Evolutionary conservation across 371 early-diverging fungal genomes (phyloP).

Genomic region (Globomyces sp.): DNA sequence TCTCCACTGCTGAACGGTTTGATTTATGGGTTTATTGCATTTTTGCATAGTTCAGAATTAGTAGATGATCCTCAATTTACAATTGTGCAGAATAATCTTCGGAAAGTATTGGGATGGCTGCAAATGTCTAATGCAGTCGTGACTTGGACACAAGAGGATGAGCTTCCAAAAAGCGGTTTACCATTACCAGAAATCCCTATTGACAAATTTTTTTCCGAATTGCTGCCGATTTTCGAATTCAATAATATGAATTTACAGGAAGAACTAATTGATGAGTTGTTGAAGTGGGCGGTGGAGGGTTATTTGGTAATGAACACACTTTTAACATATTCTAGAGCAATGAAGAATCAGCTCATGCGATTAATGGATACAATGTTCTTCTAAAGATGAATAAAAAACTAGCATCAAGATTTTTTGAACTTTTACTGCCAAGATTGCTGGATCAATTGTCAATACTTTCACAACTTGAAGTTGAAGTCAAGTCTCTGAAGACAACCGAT

Average conservation of each 20-base stretch:
- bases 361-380: conserved; percentile 32
- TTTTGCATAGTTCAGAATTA: conserved; percentile 17
- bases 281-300: conserved; percentile 38
- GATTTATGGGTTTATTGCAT: conserved; percentile 32
- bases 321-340: conserved; percentile 23
- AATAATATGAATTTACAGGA: conserved; percentile 24
- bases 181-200: conserved; percentile 28
- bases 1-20: conserved; percentile 27
- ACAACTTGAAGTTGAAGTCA: conserved; percentile 23
- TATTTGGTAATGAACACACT: conserved; percentile 26
- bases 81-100: conserved; percentile 12
- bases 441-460: conserved; percentile 31
- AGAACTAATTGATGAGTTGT: conserved; percentile 33
- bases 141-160: conserved; percentile 1
- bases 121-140: conserved; percentile 17
- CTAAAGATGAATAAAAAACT: conserved; percentile 23
- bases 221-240: conserved; percentile 33
- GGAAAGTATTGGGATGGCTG: conserved; percentile 30
- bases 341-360: conserved; percentile 30
- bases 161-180: conserved; percentile 4
- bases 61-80: conserved; percentile 18
- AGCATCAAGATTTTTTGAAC: conserved; percentile 13
- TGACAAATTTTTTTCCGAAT: conserved; percentile 26
- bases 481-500: neutral
- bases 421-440: conserved; percentile 28